Evolutionary conservation across 441 rosid species (phyloP).

Genomic region (Euphorbia schlechtendalii): DNA sequence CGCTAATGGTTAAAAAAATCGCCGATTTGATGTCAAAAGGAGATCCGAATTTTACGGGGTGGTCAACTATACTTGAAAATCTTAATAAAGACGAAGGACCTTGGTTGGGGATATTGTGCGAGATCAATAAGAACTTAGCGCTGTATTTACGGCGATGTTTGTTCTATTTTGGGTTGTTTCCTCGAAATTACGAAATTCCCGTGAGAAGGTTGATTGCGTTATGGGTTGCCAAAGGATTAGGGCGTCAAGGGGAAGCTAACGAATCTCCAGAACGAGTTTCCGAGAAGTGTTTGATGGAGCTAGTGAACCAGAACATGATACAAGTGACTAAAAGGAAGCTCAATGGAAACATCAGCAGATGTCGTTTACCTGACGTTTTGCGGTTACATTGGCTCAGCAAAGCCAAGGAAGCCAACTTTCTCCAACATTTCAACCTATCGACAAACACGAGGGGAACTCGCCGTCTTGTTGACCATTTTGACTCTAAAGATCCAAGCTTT

Average conservation of each 20-base stretch:
- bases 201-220: slow-evolving; percentile 1
- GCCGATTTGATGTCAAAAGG: neutral
- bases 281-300: neutral
- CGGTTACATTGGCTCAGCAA: neutral
- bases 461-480: neutral
- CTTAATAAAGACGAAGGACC: slow-evolving; percentile 2
- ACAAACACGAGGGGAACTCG: neutral
- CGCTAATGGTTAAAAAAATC: neutral
- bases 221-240: slow-evolving; percentile 9
- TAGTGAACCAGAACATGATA: neutral
- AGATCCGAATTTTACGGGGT: neutral
- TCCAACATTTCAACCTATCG: too few relatives aligned
- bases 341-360: neutral
- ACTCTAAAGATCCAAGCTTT: neutral
- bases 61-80: neutral
- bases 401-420: neutral
- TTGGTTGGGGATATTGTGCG: neutral
- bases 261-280: neutral
- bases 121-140: neutral
- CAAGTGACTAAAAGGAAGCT: neutral
- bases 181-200: neutral
- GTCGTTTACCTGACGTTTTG: neutral
- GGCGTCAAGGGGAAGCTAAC: neutral
- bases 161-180: slow-evolving; percentile 9
- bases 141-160: slow-evolving; percentile 12